Conservation (phyloP, 805 yeast genomes). For the Nadsonia fulvescens region DNA sequence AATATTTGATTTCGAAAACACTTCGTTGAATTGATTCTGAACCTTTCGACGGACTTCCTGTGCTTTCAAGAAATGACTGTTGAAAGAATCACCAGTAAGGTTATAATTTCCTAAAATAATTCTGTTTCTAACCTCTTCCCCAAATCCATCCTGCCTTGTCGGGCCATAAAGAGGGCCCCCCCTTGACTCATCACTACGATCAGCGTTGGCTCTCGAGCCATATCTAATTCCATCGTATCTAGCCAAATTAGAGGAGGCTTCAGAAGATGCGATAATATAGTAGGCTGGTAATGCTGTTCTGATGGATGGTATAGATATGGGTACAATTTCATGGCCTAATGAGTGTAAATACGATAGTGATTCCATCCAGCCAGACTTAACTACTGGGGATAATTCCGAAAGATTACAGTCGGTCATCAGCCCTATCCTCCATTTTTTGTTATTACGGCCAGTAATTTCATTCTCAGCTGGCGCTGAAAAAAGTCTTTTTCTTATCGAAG, state of each 20-base stretch:
- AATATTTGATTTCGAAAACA: slow-evolving; percentile 37
- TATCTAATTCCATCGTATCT: slow-evolving; percentile 83
- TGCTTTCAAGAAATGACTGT: slow-evolving; percentile 64
- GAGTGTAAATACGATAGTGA: slow-evolving; percentile 27
- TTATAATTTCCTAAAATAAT: slow-evolving; percentile 76
- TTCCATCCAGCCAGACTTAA: slow-evolving; percentile 29
- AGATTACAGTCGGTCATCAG: slow-evolving; percentile 51
- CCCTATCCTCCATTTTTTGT: slow-evolving; percentile 36
- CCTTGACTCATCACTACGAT: slow-evolving; percentile 16
- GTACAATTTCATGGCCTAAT: slow-evolving; percentile 34
- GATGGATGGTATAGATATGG: slow-evolving; percentile 57
- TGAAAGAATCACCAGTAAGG: slow-evolving; percentile 53
- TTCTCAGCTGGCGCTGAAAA: slow-evolving; percentile 2
- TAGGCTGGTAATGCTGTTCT: slow-evolving; percentile 57
- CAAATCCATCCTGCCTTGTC: slow-evolving; percentile 54
- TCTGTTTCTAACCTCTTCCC: slow-evolving; percentile 68
- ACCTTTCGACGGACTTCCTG: slow-evolving; percentile 42
- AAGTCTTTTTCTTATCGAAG: slow-evolving; percentile 9
- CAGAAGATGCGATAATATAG: slow-evolving; percentile 79
- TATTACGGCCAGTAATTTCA: slow-evolving; percentile 6
- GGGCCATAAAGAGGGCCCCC: slow-evolving; percentile 28
- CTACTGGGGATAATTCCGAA: slow-evolving; percentile 30
- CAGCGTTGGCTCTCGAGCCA: slow-evolving; percentile 34
- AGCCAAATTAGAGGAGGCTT: slow-evolving; percentile 82
- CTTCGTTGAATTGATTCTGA: slow-evolving; percentile 43